These are phyloP conservation scores for Saturnispora besseyi DNA, from an alignment of 805 yeast genomes.

Conservation along the genomic window DNA sequence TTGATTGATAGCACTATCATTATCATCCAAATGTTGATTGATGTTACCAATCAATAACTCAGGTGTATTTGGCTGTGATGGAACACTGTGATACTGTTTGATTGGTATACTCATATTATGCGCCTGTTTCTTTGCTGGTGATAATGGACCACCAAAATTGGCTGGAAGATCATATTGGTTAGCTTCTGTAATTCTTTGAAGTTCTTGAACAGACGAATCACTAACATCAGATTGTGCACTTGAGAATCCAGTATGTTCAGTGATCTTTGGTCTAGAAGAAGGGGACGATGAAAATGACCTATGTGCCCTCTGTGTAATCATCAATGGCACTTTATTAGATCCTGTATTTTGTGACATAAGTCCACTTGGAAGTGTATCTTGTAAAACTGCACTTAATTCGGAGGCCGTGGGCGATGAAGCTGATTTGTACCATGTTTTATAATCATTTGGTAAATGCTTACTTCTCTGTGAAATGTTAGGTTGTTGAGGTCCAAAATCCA, in stretches of 20 bases:
- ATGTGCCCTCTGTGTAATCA: slow-evolving; percentile 25
- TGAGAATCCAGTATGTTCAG: background rate
- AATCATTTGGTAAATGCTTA: background rate
- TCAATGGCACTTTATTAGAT: slow-evolving; percentile 14
- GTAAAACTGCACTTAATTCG: background rate
- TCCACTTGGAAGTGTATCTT: background rate
- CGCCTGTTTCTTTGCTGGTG: background rate
- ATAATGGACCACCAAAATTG: background rate
- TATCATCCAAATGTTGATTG: slow-evolving; percentile 38
- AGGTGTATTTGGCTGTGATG: slow-evolving; percentile 9
- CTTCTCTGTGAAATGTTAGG: background rate
- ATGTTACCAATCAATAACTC: slow-evolving; percentile 31
- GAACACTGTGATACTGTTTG: background rate
- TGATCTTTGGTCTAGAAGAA: slow-evolving; percentile 1
- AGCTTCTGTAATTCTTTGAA: background rate
- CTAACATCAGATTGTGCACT: slow-evolving; percentile 8
- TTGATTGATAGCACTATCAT: slow-evolving; percentile 45
- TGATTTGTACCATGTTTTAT: slow-evolving; percentile 1
- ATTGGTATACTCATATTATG: slow-evolving; percentile 3
- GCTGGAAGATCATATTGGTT: background rate
- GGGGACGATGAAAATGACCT: slow-evolving; percentile 9
- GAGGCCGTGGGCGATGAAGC: slow-evolving; percentile 8
- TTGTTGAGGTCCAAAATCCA: slow-evolving; percentile 5
- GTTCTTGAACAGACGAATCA: slow-evolving; percentile 4
- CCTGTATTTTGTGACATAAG: background rate